Conservation (phyloP, 805 yeast genomes). For the Yamadazyma kitorensis region DNA sequence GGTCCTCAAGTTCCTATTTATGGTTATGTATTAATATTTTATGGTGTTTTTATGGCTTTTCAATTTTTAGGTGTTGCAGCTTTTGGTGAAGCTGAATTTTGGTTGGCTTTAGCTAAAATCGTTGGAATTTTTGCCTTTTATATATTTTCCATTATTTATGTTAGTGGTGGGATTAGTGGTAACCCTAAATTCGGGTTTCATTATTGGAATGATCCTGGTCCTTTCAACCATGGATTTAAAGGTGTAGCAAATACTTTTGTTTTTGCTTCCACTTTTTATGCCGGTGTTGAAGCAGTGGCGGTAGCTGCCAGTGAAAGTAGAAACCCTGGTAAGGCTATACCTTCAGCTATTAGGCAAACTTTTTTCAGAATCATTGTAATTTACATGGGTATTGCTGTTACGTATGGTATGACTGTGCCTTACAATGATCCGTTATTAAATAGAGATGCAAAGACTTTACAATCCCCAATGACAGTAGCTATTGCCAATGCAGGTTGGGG, state of each 20-base stretch:
- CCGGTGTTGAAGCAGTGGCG: constrained; percentile 58
- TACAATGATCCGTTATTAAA: constrained; percentile 47
- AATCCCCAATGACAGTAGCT: constrained; percentile 44
- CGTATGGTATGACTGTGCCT: constrained; percentile 60
- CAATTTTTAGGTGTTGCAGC: constrained; percentile 51
- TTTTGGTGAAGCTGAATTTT: constrained; percentile 57
- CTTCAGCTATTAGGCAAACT: constrained; percentile 55
- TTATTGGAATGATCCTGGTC: constrained; percentile 44
- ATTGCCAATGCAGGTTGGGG: constrained; percentile 40
- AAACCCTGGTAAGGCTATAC: constrained; percentile 57
- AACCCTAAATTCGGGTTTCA: constrained; percentile 38
- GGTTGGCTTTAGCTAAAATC: constrained; percentile 50
- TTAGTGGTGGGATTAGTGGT: constrained; percentile 43
- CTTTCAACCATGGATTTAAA: constrained; percentile 47
- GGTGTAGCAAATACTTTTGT: constrained; percentile 58
- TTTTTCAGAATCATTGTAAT: constrained; percentile 52
- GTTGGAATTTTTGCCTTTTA: constrained; percentile 48
- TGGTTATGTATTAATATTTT: constrained; percentile 54
- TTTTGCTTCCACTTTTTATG: constrained; percentile 57
- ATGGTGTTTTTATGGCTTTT: constrained; percentile 47
- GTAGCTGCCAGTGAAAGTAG: constrained; percentile 60
- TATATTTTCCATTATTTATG: constrained; percentile 46
- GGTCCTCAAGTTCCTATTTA: constrained; percentile 52
- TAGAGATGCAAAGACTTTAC: constrained; percentile 37
- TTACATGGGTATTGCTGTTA: constrained; percentile 52